Base-by-base conservation (phyloP, 306 rosid genomes). In the Neltuma alba region DNA sequence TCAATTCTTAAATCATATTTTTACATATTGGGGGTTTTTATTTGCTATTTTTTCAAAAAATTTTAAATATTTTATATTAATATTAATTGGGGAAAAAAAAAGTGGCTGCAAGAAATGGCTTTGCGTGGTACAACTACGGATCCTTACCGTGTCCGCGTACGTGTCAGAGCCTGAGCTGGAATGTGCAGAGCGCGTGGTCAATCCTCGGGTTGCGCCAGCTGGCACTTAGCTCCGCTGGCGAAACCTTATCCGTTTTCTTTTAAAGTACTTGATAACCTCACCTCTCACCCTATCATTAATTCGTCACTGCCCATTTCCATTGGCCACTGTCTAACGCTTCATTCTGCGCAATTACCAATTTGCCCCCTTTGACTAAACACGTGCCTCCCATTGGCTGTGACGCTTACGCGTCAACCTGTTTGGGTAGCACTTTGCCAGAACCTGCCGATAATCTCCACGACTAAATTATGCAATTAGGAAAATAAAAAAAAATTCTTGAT, bases 181-280 rank as follows among this genome's bases (percentile, higher is more conserved):
- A 83, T 85, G 82, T 77, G 83, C 64, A 16, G 14, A 64, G 81
- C 83, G 83, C 82, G 87, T 86, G 87, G 79, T 75, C 85, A 78
- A 65, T 69, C 74, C 57, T 64, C 47, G 70, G 70, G 81, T 77
- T 73, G 48, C 78, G 87, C 87, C 87, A 74, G 83, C 89, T 86
- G 87, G 79, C 85, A 77, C 16, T n/a, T 21, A 27, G 36, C 80
- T 80, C 69, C 63, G 79, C 78, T 83, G 28, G 38, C 79, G 23
- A 8, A 77, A 83, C 87, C 85, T 86, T 86, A 86, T 86, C 87
- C 89, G 83, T 2, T 77, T 80, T 58, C 83, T 50, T 75, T 50
- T 77, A 20, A 65, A 68, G 73, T 30, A 15, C 3, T 0, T 6
- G 7, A 11, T 83, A 83, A 44, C 0, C 70, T 77, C 50, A 83